Evolutionary conservation across 495 filamentous ascomycete species (phyloP), one percentile per base, ranked within the genome.

Genomic region (Haplographium delicatum): DNA sequence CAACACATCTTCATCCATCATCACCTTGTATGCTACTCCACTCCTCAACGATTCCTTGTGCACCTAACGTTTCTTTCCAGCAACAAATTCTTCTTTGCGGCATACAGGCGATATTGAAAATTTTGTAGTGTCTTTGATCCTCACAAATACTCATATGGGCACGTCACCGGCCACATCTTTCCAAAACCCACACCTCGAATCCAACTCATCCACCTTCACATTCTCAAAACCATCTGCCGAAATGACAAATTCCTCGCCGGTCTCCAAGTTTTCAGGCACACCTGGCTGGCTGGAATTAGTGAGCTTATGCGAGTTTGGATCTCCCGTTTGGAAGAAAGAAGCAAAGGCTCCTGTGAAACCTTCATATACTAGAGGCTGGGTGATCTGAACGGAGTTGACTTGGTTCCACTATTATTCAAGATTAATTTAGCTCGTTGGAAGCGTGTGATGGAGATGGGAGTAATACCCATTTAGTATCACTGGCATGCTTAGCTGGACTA

Each of bases 271-370:
- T 24, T 62, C 58, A 9, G 79, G 78, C 19, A 81, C 74, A 13
- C 70, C 71, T 1, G 62, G 59, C 30, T 68, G 57, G 39, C 64
- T 66, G 5, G 44, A 47, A 44, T 70, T 63, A 2, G 78, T 84
- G 43, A 83, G 58, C 54, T 81, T 82, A 51, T 77, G 67, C 11
- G 69, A 65, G 54, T 82, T 82, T 4, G 80, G 77, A 57, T 81
- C 69, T 2, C 79, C 79, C 0, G 75, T 82, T 47, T 73, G 65
- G 47, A 83, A 74, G 63, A 83, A 82, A 37, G 70, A 75, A 1
- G 77, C 79, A 28, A 82, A 75, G 1, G 80, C 76, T 24, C 80
- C 81, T 0, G 79, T 66, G 54, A 72, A 83, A 10, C 78, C 80
- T 11, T 74, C 40, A 49, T 83, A 83, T 10, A 76, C 68, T 2